Conservation (phyloP, 2,329 filamentous ascomycete species). For the Chalaropsis ovoidea region DNA sequence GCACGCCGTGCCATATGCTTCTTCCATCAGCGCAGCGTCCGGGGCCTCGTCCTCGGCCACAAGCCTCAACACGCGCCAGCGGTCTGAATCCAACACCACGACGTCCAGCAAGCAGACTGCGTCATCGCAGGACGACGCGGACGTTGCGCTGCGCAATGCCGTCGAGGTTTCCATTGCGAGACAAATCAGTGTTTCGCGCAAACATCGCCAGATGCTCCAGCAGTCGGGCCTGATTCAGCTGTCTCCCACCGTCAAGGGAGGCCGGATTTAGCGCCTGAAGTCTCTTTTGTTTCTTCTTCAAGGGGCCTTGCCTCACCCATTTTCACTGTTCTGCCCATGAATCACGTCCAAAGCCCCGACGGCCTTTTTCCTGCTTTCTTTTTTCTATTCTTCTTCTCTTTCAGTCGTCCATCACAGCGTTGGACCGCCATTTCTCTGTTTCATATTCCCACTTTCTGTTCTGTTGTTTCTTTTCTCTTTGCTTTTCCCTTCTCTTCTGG, state of each 20-base stretch:
- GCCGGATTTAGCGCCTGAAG: constrained; percentile 18
- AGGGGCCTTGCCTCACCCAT: constrained; percentile 5
- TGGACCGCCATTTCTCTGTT: background rate
- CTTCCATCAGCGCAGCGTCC: constrained; percentile 36
- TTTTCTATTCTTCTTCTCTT: constrained; percentile 5
- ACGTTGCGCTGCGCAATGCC: constrained; percentile 42
- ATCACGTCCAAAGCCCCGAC: constrained; percentile 5
- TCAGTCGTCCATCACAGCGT: background rate
- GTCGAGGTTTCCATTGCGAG: constrained; percentile 58
- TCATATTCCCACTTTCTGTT: constrained; percentile 9
- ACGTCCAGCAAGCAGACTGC: constrained; percentile 32
- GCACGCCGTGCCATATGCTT: constrained; percentile 26
- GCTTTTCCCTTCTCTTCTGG: background rate
- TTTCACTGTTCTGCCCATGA: background rate
- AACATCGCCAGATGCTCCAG: constrained; percentile 48
- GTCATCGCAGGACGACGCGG: constrained; percentile 34
- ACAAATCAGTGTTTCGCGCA: constrained; percentile 54
- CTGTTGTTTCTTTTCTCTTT: background rate
- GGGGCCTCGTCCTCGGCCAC: constrained; percentile 32
- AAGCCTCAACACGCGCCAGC: constrained; percentile 25
- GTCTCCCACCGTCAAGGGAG: constrained; percentile 27
- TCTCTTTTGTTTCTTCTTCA: constrained; percentile 21
- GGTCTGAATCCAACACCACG: constrained; percentile 32
- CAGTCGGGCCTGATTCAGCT: constrained; percentile 25
- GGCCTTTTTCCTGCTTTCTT: constrained; percentile 8